Percentiles rank a stretch among this genome's conserved stretches.
phyloP scores from a whole-genome alignment of 2,329 filamentous ascomycete genomes.

The Xylaria multiplex region DNA sequence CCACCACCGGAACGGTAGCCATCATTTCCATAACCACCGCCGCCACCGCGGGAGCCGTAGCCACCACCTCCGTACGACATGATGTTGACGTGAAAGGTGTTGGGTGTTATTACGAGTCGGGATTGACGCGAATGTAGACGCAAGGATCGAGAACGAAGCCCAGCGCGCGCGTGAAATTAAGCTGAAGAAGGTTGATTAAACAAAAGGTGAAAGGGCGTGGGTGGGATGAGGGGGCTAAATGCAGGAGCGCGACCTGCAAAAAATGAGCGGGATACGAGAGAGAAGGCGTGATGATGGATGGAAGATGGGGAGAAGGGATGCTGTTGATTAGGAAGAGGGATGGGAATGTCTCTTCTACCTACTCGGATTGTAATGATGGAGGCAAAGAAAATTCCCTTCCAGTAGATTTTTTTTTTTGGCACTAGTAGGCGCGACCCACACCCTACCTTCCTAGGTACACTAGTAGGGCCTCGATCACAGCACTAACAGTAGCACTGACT shows the following conservation, averaged over 20 bases:
- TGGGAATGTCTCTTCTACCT: constrained; percentile 25
- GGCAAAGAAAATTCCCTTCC: constrained; percentile 46
- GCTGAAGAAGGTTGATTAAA: constrained; percentile 29
- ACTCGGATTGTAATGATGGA: constrained; percentile 41
- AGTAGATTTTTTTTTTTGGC: constrained; percentile 43
- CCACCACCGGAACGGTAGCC: constrained; percentile 44
- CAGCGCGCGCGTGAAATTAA: constrained; percentile 39
- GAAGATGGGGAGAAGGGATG: constrained; percentile 32
- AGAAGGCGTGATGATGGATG: constrained; percentile 29
- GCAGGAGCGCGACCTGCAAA: constrained; percentile 45
- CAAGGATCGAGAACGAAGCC: constrained; percentile 26
- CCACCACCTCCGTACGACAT: constrained; percentile 77
- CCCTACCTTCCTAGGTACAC: neutral
- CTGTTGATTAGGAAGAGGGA: constrained; percentile 37
- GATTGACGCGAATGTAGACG: constrained; percentile 31
- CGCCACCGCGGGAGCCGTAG: constrained; percentile 34
- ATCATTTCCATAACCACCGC: constrained; percentile 42
- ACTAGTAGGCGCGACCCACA: constrained; percentile 41
- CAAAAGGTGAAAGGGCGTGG: neutral
- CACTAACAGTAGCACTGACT: too few species aligned
- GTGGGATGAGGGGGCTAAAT: constrained; percentile 11
- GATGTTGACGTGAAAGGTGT: constrained; percentile 39
- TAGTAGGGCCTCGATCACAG: too few species aligned
- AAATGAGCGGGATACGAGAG: constrained; percentile 45
- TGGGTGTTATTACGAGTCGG: constrained; percentile 24